Base-by-base conservation (phyloP, 1,284 basidiomycete species). In the Puccinia polysora region DNA sequence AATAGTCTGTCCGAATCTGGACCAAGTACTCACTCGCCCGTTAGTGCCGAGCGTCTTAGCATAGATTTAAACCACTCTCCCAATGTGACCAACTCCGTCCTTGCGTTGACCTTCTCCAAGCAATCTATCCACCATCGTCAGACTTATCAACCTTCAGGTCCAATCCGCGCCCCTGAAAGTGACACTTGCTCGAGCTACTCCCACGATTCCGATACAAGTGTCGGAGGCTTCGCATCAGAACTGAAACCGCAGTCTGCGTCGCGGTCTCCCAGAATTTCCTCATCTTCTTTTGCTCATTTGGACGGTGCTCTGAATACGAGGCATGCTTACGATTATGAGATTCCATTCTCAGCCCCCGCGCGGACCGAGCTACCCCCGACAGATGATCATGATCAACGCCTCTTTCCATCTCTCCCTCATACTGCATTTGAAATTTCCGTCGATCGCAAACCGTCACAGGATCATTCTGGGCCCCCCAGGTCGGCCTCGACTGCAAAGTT, bases 181-280 rank as follows among this genome's bases (percentile, higher is more conserved):
- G 34, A 60, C 8, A 23, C 58, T 43, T 34, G 38, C 18, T 60
- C 58, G 23, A 43, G 28, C 8, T 60, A 60, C 23, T 60, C 58
- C 18, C 1, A 20, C 28, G 58, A 60, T 60, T 43, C 58, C 3
- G 18, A 60, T 38, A 14, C 18, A 55, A 38, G 4, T 60, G 6
- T 5, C 20, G 25, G 38, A 34, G 14, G 25, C 53, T 5, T 20
- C 18, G 30, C 10, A 5, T n/a, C 23, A 15, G 32, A 56, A 56
- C 7, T 38, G 3, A 40, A 7, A 25, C 36, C 36, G 56, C 4
- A 20, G 20, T 23, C 34, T 59, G 56, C 23, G 10, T 23, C 23
- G 4, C 38, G 23, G 14, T 15, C 36, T 43, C 58, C 58, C 8
- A 40, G 28, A 18, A 60, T 60, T 23, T 14, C 38, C 36, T 60